These are phyloP conservation scores for Rhizopogon vinicolor DNA, from an alignment of 768 basidiomycete genomes.

Conservation along the genomic window DNA sequence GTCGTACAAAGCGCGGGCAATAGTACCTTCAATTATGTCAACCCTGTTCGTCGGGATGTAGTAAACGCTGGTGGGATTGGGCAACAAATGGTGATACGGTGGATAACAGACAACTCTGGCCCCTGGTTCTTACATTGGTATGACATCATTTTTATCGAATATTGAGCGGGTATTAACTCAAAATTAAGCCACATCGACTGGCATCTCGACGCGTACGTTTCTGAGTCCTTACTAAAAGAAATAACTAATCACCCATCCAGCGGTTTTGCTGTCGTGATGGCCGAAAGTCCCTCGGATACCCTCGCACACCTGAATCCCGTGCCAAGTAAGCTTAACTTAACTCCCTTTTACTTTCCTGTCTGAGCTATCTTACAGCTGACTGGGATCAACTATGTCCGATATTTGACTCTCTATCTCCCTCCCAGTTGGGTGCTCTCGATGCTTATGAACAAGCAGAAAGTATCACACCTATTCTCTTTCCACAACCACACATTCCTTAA, in stretches of 20 bases:
- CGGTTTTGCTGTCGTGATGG: slow-evolving; percentile 28
- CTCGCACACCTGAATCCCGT: not conserved
- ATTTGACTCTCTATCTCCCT: slow-evolving; percentile 12
- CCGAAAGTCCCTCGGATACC: slow-evolving; percentile 15
- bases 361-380: slow-evolving; percentile 7
- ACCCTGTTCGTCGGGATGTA: slow-evolving; percentile 33
- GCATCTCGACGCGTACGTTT: slow-evolving; percentile 14
- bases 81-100: slow-evolving; percentile 47
- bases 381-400: slow-evolving; percentile 23
- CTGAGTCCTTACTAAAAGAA: not conserved
- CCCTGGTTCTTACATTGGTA: slow-evolving; percentile 42
- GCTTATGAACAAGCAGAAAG: slow-evolving; percentile 15
- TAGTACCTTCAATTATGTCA: slow-evolving; percentile 26
- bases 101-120: slow-evolving; percentile 60
- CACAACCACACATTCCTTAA: not conserved
- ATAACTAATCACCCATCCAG: slow-evolving; percentile 5
- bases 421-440: slow-evolving; percentile 13
- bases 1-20: slow-evolving; percentile 29
- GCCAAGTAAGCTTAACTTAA: not conserved
- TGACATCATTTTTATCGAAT: not conserved
- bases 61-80: slow-evolving; percentile 12
- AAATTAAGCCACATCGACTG: slow-evolving; percentile 11
- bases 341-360: no score
- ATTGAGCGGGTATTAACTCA: not conserved
- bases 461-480: slow-evolving; percentile 13